These are phyloP conservation scores for Aegilops tauschii DNA, from an alignment of 176 grass and related monocot genomes.

Conservation along the genomic window DNA sequence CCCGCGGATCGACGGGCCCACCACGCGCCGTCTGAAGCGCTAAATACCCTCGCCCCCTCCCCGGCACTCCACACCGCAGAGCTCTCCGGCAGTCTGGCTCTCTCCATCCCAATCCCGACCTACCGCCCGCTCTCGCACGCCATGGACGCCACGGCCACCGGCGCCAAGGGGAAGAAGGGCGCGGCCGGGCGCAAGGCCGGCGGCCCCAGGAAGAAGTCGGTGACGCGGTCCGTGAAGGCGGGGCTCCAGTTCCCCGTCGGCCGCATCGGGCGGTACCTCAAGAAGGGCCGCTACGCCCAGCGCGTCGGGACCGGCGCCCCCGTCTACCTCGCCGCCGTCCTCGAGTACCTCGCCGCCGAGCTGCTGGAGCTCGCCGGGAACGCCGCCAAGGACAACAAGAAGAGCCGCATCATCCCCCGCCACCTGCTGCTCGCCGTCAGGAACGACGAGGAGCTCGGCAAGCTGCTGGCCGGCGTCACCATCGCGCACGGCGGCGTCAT, in stretches of 20 bases:
- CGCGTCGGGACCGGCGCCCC: slow-evolving; percentile 68
- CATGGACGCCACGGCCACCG: slow-evolving; percentile 27
- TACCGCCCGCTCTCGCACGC: background rate
- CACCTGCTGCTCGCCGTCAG: slow-evolving; percentile 55
- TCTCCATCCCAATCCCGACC: background rate
- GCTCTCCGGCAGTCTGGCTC: background rate
- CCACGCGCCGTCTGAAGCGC: background rate
- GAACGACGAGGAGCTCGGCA: slow-evolving; percentile 73
- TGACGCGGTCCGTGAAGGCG: slow-evolving; percentile 56
- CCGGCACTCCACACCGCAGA: background rate
- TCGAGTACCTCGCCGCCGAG: slow-evolving; percentile 79
- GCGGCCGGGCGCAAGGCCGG: slow-evolving; percentile 41
- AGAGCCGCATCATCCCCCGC: slow-evolving; percentile 52
- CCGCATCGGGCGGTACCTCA: slow-evolving; percentile 66
- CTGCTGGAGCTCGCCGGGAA: slow-evolving; percentile 65
- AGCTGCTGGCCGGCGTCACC: slow-evolving; percentile 51
- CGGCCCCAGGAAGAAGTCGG: slow-evolving; percentile 52
- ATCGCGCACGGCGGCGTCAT: slow-evolving; percentile 57
- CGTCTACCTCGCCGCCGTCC: slow-evolving; percentile 72
- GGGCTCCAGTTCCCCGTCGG: slow-evolving; percentile 80
- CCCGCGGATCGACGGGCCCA: slow-evolving; percentile 42
- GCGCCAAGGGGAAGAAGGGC: slow-evolving; percentile 50
- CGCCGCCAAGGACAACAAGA: slow-evolving; percentile 71
- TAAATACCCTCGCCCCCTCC: background rate
- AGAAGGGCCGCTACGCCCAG: slow-evolving; percentile 66